phyloP scores from a whole-genome alignment of 1,284 basidiomycete species.

The Ustanciosporium gigantosporum region DNA sequence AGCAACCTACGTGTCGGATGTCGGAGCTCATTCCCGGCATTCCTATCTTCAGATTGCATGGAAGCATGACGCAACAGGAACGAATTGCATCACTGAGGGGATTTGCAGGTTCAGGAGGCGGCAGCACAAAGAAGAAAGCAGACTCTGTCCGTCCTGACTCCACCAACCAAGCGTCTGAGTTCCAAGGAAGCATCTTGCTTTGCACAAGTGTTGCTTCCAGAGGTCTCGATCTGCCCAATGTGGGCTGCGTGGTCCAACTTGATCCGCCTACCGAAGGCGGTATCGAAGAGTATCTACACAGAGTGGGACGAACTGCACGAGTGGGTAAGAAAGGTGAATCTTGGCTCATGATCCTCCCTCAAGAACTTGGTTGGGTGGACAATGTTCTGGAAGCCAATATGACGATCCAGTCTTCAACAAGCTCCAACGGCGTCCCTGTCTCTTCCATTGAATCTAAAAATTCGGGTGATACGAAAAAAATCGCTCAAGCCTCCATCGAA shows the following conservation, averaged over 20 bases:
- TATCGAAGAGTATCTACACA: conserved; percentile 92
- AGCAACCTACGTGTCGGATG: conserved; percentile 46
- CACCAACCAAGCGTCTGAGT: neutral
- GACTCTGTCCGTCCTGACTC: too few relatives aligned
- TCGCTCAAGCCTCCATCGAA: conserved; percentile 27
- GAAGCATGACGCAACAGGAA: conserved; percentile 79
- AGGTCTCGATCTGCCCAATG: conserved; percentile 94
- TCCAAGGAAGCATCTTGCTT: conserved; percentile 71
- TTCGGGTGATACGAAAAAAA: conserved; percentile 12
- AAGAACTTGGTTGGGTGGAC: conserved; percentile 82
- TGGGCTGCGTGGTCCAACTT: conserved; percentile 91
- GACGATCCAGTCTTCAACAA: conserved; percentile 12
- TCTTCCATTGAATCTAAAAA: conserved; percentile 7
- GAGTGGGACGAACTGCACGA: conserved; percentile 94
- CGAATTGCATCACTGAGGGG: conserved; percentile 80
- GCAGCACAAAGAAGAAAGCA: conserved; percentile 10
- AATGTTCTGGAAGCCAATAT: conserved; percentile 68
- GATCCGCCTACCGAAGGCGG: conserved; percentile 97
- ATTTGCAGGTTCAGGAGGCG: conserved; percentile 75
- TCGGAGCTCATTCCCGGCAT: conserved; percentile 75
- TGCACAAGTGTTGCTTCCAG: conserved; percentile 97
- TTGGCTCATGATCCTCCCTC: conserved; percentile 87
- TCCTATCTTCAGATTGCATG: conserved; percentile 88
- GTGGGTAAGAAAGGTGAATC: conserved; percentile 85
- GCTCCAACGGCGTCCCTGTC: neutral